phyloP scores from a whole-genome alignment of 179 eudicot species.

The Camellia oleifera region DNA sequence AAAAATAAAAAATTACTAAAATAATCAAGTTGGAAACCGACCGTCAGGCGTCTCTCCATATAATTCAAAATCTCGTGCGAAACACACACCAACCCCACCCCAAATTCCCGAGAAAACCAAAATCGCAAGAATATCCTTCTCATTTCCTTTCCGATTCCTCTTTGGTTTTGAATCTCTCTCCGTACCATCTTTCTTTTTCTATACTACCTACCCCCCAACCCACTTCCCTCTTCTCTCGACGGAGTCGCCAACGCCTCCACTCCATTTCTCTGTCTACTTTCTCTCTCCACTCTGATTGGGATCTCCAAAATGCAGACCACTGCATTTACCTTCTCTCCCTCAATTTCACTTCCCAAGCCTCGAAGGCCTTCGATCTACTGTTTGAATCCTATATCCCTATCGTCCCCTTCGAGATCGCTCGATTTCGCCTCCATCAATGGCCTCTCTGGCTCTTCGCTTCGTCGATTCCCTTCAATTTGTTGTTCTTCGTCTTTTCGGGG shows the following conservation, averaged over 20 bases:
- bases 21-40: too few species aligned
- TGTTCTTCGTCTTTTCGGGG: slow-evolving; percentile 9
- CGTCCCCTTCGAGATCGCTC: slow-evolving; percentile 14
- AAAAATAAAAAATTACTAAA: too few species aligned
- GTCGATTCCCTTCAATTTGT: slow-evolving; percentile 17
- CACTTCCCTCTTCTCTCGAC: neutral
- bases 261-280: neutral
- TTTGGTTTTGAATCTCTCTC: neutral
- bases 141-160: neutral
- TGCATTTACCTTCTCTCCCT: slow-evolving; percentile 26
- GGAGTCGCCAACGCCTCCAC: neutral
- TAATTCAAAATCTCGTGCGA: too few species aligned
- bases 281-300: slow-evolving; percentile 12
- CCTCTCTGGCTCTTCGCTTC: neutral
- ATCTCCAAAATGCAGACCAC: slow-evolving; percentile 56
- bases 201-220: neutral
- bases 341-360: slow-evolving; percentile 24
- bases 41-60: too few species aligned
- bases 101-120: neutral
- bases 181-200: neutral
- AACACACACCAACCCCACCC: neutral
- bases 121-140: neutral
- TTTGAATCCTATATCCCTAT: neutral
- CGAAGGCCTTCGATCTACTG: slow-evolving; percentile 19
- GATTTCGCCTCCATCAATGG: slow-evolving; percentile 5